These are phyloP conservation scores for Typha latifolia DNA, from an alignment of 176 grass and related monocot species.

Conservation along the genomic window DNA sequence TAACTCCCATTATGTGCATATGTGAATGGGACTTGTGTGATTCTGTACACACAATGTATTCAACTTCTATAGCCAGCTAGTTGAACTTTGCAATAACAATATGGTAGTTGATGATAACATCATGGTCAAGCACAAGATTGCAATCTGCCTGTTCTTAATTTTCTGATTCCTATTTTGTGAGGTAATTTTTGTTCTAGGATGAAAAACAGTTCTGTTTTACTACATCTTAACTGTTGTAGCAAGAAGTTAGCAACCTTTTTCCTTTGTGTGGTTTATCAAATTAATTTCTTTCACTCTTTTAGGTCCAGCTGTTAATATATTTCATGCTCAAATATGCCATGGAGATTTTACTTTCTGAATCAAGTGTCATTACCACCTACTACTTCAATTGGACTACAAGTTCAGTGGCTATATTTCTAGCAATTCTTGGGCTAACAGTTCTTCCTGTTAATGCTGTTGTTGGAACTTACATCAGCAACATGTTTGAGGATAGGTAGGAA, in stretches of 20 bases:
- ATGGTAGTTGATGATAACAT: too few species aligned
- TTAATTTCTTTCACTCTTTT: not conserved
- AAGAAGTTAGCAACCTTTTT: not conserved
- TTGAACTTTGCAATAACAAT: too few species aligned
- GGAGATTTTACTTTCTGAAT: constrained; percentile 95
- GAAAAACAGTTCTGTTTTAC: not conserved
- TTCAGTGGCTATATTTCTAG: constrained; percentile 82
- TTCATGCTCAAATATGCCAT: constrained; percentile 99
- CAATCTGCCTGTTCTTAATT: too few species aligned
- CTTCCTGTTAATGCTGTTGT: constrained; percentile 96
- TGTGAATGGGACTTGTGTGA: too few species aligned
- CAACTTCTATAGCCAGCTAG: too few species aligned
- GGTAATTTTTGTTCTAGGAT: not conserved
- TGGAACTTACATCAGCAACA: constrained; percentile 92
- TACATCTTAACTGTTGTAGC: not conserved
- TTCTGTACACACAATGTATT: too few species aligned
- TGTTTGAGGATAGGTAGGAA: constrained; percentile 96
- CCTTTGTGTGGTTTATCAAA: not conserved
- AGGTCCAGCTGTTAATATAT: constrained; percentile 96
- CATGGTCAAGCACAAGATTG: too few species aligned
- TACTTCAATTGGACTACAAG: constrained; percentile 97
- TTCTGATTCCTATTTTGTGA: not conserved
- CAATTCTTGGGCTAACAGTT: constrained; percentile 78
- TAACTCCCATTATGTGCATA: too few species aligned
- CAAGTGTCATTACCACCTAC: constrained; percentile 83